Conservation (phyloP, 2,329 filamentous ascomycete species). For the Ophiosphaerella narmari region DNA sequence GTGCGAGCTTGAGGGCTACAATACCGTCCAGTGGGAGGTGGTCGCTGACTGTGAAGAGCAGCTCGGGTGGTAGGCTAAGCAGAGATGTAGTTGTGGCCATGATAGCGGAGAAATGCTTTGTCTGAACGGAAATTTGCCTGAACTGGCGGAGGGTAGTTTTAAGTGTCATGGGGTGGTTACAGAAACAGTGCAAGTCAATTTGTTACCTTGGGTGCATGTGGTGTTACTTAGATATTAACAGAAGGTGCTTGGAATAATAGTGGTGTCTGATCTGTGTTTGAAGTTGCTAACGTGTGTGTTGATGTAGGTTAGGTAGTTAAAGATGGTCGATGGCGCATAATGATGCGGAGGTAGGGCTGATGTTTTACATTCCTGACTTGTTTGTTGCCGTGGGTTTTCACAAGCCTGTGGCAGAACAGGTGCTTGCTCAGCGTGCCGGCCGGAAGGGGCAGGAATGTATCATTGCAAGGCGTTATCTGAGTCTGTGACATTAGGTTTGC, state of each 20-base stretch:
- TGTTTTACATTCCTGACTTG: conserved; percentile 3
- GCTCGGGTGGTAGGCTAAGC: conserved; percentile 45
- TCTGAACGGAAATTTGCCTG: not conserved
- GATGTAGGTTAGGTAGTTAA: not conserved
- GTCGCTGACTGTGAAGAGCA: conserved; percentile 45
- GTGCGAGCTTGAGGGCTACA: conserved; percentile 46
- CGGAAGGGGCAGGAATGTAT: not conserved
- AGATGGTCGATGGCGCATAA: not conserved
- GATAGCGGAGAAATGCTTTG: conserved; percentile 7
- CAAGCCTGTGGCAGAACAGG: not conserved
- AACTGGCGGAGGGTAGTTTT: not conserved
- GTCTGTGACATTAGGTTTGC: not conserved
- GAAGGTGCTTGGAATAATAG: no score
- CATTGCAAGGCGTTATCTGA: not conserved
- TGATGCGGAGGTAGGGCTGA: not conserved
- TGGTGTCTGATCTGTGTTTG: no score
- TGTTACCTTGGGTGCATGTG: no score
- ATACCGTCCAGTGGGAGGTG: conserved; percentile 44
- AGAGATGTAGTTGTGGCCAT: conserved; percentile 11
- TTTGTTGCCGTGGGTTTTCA: not conserved
- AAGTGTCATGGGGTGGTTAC: not conserved
- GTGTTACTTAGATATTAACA: no score
- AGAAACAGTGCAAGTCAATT: no score
- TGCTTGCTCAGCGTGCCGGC: not conserved
- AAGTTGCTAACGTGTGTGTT: no score